Evolutionary conservation across 305 asterid genomes (phyloP), one percentile per base, ranked within the genome.

Genomic region (Solanum hybrid): DNA sequence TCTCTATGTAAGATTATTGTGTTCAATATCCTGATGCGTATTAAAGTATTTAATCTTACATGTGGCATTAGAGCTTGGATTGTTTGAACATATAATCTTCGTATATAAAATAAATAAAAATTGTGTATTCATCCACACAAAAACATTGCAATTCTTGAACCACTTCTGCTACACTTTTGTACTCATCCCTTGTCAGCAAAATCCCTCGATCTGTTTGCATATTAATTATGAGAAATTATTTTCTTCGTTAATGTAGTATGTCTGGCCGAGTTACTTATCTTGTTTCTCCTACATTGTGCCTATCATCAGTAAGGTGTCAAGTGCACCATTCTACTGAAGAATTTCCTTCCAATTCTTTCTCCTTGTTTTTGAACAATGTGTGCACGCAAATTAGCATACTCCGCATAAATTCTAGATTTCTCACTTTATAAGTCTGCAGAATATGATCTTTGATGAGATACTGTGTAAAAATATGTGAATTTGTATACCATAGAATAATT

Each of bases 131-230:
- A 45, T 93, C 94, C 61, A 96, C 95, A 81, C 99, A 96, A 38
- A 92, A 96, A 4, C 68, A 90, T 36, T 93, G 95, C 93, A 97
- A 89, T 76, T 93, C 93, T 77, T 92, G 87, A 79, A 96, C 99
- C 92, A 95, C 92, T 81, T 94, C 92, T 61, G 95, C 98, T 80
- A 97, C 99, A 88, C 92, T 92, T 85, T 88, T 92, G 92, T 97
- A 99, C 80, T 94, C 98, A 57, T 94, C 95, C 39, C 87, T 92
- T 20, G 93, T 34, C 73, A 95, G 92, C 87, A 88, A 91, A 89
- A 96, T 96, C 86, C 99, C 98, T 88, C 98, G 91, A 90, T 97
- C 0, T 1, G 72, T 26, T 82, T 82, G 87, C 34, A 82, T 15
- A 27, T 41, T 26, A 82, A 7, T 39, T 15, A 41, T 82, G 37